These are phyloP conservation scores for Cutaneotrichosporon cavernicola DNA, from an alignment of 1,284 basidiomycete genomes.

Conservation along the genomic window DNA sequence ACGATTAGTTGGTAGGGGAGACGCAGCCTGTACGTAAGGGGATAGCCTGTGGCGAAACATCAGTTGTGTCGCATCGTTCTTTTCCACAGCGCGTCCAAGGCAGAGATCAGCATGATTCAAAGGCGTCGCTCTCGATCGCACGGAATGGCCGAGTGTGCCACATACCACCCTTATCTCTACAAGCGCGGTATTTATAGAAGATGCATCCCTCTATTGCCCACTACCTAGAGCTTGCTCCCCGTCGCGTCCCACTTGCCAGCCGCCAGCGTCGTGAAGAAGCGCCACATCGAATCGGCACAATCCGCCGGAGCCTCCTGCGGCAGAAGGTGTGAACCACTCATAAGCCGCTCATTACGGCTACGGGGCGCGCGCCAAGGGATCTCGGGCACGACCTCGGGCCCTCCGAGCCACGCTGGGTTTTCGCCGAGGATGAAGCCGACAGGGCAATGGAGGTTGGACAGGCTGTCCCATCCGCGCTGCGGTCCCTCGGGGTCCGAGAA, in stretches of 20 bases:
- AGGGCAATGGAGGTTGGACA: constrained; percentile 31
- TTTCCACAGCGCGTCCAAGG: too few species aligned
- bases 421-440: constrained; percentile 41
- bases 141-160: too few species aligned
- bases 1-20: too few species aligned
- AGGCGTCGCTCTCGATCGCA: too few species aligned
- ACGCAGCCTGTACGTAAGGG: too few species aligned
- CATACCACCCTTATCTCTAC: too few species aligned
- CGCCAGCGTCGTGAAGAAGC: constrained; percentile 34
- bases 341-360: constrained; percentile 37
- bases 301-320: constrained; percentile 43
- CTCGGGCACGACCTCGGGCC: constrained; percentile 28
- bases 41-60: too few species aligned
- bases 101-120: too few species aligned
- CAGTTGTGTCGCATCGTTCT: too few species aligned
- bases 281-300: constrained; percentile 35
- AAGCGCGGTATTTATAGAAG: too few species aligned
- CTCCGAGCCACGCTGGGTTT: constrained; percentile 30
- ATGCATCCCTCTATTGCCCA: too few species aligned
- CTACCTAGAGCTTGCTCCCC: constrained; percentile 7
- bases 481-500: constrained; percentile 38
- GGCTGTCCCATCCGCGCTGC: constrained; percentile 37
- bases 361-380: constrained; percentile 39
- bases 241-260: constrained; percentile 18
- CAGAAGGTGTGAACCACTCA: constrained; percentile 38